Evolutionary conservation across 2,329 filamentous ascomycete genomes (phyloP).

Genomic region (Alternaria solani): DNA sequence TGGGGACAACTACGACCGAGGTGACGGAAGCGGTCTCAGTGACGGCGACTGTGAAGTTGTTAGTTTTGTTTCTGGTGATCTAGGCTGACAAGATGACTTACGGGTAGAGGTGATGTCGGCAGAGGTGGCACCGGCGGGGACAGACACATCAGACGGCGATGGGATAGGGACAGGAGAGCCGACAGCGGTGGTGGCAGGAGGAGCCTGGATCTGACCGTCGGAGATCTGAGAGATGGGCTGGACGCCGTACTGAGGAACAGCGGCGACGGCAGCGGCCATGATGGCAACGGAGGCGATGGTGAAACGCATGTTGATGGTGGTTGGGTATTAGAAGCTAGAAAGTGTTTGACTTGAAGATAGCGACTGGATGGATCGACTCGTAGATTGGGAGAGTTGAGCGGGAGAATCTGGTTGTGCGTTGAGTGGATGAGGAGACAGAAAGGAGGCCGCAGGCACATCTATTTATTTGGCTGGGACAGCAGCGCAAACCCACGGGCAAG

Average conservation of each 20-base stretch:
- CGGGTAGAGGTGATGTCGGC: conserved; percentile 10
- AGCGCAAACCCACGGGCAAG: conserved; percentile 4
- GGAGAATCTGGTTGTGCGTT: conserved; percentile 10
- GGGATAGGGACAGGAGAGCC: conserved; percentile 13
- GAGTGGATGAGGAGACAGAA: conserved; percentile 19
- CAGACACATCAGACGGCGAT: conserved; percentile 4
- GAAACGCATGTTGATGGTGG: conserved; percentile 45
- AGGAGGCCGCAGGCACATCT: conserved; percentile 8
- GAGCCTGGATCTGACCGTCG: conserved; percentile 51
- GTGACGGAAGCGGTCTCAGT: conserved; percentile 7
- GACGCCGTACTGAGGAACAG: conserved; percentile 35
- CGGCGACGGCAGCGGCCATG: conserved; percentile 41
- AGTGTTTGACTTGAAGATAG: conserved; percentile 10
- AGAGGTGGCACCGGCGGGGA: conserved; percentile 5
- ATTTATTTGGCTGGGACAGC: conserved; percentile 23
- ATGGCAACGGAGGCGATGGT: conserved; percentile 36
- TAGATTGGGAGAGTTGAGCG: conserved; percentile 14
- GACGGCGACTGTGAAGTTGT: conserved; percentile 9
- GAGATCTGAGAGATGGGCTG: conserved; percentile 49
- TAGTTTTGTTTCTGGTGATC: neutral
- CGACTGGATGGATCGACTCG: conserved; percentile 24
- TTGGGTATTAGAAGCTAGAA: conserved; percentile 1
- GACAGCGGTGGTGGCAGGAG: conserved; percentile 28
- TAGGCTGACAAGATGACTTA: neutral
- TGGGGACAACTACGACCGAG: conserved; percentile 14